Evolutionary conservation across 192 early-diverging fungal species (phyloP).

Genomic region (Backusella tuberculispora): DNA sequence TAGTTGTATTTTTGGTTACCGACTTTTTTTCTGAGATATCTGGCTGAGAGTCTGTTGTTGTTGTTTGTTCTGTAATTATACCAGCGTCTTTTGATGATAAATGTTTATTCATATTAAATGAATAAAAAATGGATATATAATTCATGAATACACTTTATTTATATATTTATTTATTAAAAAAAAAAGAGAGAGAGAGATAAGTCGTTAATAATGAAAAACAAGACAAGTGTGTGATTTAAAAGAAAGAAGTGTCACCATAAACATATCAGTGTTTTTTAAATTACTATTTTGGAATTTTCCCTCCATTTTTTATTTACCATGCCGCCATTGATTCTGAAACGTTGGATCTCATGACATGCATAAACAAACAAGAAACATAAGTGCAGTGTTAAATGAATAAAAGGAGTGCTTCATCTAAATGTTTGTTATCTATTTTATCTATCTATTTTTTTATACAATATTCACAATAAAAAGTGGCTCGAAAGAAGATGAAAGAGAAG

Average conservation of each 20-base stretch:
- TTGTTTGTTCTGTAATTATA: no score
- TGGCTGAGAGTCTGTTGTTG: no score
- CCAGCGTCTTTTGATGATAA: no score
- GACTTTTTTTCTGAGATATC: no score
- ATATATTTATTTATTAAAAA: neutral
- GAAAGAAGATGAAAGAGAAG: no score
- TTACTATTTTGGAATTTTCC: neutral
- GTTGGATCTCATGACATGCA: neutral
- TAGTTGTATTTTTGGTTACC: no score
- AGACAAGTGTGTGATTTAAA: no score
- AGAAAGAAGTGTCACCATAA: neutral
- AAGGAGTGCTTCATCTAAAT: neutral
- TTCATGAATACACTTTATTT: no score
- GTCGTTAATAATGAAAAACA: neutral
- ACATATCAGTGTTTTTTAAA: neutral
- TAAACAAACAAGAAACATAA: neutral
- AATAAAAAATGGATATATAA: no score
- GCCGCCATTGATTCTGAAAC: neutral
- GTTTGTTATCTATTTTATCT: neutral
- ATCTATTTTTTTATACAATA: neutral
- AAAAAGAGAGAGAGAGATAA: neutral
- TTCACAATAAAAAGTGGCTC: neutral
- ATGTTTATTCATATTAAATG: no score
- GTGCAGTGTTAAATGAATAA: neutral
- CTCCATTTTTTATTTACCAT: constrained; percentile 8